These are phyloP conservation scores for Acanthamoeba castellanii DNA, from an alignment of 208 protist species.

Conservation along the genomic window DNA sequence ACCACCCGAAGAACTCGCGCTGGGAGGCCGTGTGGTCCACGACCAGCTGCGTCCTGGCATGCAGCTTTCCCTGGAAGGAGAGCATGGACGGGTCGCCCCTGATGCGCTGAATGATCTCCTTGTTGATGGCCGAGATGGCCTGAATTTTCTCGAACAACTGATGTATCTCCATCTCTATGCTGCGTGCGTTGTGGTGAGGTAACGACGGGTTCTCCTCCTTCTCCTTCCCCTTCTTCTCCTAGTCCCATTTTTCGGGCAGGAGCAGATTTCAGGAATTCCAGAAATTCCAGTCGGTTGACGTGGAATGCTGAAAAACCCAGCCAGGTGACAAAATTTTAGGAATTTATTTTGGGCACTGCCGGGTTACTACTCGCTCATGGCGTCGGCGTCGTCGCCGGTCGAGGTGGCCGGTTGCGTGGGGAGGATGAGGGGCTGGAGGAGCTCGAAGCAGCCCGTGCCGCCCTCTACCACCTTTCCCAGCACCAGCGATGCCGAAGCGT, in stretches of 20 bases:
- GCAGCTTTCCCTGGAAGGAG: not conserved
- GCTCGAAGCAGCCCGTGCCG: slow-evolving; percentile 84
- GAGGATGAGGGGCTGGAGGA: slow-evolving; percentile 78
- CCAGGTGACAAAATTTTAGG: too few species aligned
- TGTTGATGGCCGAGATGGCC: not conserved
- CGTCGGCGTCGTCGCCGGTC: not conserved
- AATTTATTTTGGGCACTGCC: too few species aligned
- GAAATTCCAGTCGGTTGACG: too few species aligned
- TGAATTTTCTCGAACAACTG: not conserved
- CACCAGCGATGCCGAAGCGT: slow-evolving; percentile 86
- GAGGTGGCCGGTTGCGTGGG: not conserved
- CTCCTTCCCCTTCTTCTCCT: too few species aligned
- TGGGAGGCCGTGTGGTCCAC: not conserved
- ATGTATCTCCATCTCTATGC: too few species aligned
- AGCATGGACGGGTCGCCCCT: not conserved
- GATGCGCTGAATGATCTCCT: not conserved
- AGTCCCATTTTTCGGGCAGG: too few species aligned
- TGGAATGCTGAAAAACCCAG: too few species aligned
- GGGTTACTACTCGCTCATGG: slow-evolving; percentile 44
- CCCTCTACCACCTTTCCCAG: slow-evolving; percentile 82
- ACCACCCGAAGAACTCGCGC: not conserved
- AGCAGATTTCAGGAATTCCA: too few species aligned
- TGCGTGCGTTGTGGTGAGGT: too few species aligned
- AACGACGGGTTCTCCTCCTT: too few species aligned
- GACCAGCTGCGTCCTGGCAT: not conserved